Conservation (phyloP, 768 basidiomycete genomes). For the Boletus pseudopeckii region DNA sequence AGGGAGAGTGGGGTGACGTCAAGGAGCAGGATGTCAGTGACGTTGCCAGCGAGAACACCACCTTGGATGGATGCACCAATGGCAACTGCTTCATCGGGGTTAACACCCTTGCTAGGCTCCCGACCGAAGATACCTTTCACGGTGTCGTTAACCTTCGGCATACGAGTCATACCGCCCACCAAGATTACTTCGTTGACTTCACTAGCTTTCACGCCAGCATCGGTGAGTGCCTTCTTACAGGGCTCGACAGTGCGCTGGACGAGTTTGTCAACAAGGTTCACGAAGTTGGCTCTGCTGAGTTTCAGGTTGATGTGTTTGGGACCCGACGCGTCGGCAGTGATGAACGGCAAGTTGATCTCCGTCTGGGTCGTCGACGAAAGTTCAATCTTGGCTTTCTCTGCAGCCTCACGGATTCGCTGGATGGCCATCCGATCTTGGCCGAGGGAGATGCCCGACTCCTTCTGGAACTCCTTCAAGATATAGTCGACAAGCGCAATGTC, state of each 20-base stretch:
- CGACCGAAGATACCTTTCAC: constrained; percentile 87
- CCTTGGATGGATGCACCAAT: constrained; percentile 98
- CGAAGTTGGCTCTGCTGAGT: constrained; percentile 86
- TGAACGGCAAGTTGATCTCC: constrained; percentile 97
- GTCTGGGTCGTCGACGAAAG: constrained; percentile 93
- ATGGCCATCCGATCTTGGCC: constrained; percentile 91
- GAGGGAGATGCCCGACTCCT: constrained; percentile 81
- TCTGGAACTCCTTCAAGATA: constrained; percentile 91
- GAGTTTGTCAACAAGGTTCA: constrained; percentile 75
- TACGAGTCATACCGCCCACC: constrained; percentile 98
- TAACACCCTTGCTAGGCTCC: constrained; percentile 97
- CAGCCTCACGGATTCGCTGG: constrained; percentile 97
- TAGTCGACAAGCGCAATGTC: constrained; percentile 86
- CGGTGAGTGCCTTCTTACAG: constrained; percentile 94
- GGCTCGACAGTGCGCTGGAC: constrained; percentile 91
- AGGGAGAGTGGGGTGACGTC: constrained; percentile 97
- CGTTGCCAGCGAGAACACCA: constrained; percentile 94
- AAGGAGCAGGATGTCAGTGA: constrained; percentile 91
- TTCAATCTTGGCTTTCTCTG: constrained; percentile 99
- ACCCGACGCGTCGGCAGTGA: constrained; percentile 91
- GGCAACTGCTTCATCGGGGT: constrained; percentile 98
- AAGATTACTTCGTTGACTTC: constrained; percentile 97
- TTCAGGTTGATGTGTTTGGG: constrained; percentile 97
- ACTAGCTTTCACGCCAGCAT: constrained; percentile 88
- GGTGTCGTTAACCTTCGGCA: constrained; percentile 93